Evolutionary conservation across 441 rosid species (phyloP), one percentile per base, ranked within the genome.

Genomic region (Metrosideros polymorpha): DNA sequence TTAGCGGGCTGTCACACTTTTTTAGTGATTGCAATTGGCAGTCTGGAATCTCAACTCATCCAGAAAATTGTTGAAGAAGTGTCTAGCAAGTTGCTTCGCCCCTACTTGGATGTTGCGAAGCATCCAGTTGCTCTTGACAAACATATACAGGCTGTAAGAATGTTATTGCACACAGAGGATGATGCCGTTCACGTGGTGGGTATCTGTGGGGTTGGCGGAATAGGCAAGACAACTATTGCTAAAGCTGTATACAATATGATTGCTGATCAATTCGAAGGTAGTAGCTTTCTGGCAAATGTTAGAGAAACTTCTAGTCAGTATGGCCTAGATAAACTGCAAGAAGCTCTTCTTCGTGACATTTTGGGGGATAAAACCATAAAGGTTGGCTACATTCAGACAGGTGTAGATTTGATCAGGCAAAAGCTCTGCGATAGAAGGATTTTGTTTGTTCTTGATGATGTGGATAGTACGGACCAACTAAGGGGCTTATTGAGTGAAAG

Each of bases 251-350:
- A 66, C 1, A 83, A 83, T 43, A 19, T 13, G 53, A 59, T 86
- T 51, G 85, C 85, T 24, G 88, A 86, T 19, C 53, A 82, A 52
- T 83, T 82, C 10, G 85, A 86, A 82, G 88, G 88, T 3, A 83
- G 83, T 42, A 61, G 88, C 13, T 86, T 82, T 63, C 43, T 83
- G 5, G 71, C 59, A 39, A 61, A 83, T 83, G 83, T 86, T 2
- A 30, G 83, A 50, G 88, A 86, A 61, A 83, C 43, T 30, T 82
- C 71, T 42, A 1, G 82, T 82, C 85, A 6, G 8, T 82, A 55
- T 55, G 87, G 87, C 45, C 56, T n/a, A 0, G 12, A 30, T 24
- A 61, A 39, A 45, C 7, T 86, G 85, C 85, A 83, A 42, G 85
- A 86, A 63, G 59, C 83, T 45, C 82, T 86, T 52, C 88, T 86